These are phyloP conservation scores for Penicillium glabrum DNA, from an alignment of 2,329 filamentous ascomycete species.

Conservation along the genomic window DNA sequence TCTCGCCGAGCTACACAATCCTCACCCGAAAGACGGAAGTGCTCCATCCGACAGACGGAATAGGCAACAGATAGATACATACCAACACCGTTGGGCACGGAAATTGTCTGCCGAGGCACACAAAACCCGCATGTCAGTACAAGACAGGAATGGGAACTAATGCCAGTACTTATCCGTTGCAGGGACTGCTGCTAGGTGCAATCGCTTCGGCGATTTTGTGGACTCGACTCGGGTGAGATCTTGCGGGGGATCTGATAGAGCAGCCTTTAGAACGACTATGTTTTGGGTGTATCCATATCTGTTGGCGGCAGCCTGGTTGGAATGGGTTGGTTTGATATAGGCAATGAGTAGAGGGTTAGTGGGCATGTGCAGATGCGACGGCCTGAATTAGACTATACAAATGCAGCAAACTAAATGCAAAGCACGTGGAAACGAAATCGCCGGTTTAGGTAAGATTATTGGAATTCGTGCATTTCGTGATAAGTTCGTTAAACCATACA, in stretches of 20 bases:
- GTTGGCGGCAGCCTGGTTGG: no score
- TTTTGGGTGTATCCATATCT: not conserved
- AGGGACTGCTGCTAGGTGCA: not conserved
- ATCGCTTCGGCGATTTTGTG: not conserved
- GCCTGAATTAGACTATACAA: no score
- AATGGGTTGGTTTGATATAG: no score
- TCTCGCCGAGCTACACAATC: not conserved
- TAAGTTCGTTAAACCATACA: not conserved
- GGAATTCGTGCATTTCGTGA: not conserved
- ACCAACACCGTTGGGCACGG: not conserved
- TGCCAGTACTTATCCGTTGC: not conserved
- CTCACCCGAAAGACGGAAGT: not conserved
- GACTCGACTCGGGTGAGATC: not conserved
- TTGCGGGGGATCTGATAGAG: conserved; percentile 45
- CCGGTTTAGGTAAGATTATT: not conserved
- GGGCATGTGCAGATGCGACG: no score
- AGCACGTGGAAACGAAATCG: no score
- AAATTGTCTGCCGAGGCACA: not conserved
- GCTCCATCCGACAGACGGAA: not conserved
- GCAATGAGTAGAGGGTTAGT: no score
- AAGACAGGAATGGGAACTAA: not conserved
- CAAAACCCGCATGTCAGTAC: not conserved
- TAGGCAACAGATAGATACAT: not conserved
- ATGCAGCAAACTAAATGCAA: no score
- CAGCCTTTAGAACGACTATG: conserved; percentile 20